These are phyloP conservation scores for Diversispora epigaea DNA, from an alignment of 192 early-diverging fungal genomes.

Conservation along the genomic window DNA sequence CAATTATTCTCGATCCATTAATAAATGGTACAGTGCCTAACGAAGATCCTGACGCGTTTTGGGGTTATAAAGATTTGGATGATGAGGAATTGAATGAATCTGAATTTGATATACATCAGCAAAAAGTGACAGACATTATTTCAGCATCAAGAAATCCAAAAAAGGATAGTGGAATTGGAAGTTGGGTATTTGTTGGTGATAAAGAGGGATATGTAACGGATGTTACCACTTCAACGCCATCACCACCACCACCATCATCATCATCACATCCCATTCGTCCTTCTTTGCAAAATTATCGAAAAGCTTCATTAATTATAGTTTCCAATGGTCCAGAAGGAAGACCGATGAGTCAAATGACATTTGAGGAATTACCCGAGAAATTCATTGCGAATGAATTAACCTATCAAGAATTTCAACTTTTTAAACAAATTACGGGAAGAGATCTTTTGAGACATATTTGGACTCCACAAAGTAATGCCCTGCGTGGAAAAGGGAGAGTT, in stretches of 20 bases:
- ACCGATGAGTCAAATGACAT: conserved; percentile 36
- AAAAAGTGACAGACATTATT: background rate
- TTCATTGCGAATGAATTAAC: conserved; percentile 68
- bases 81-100: background rate
- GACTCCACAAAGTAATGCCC: background rate
- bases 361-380: conserved; percentile 56
- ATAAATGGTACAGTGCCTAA: conserved; percentile 35
- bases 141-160: background rate
- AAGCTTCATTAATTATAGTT: conserved; percentile 15
- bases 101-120: background rate
- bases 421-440: conserved; percentile 62
- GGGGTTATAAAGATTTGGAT: background rate
- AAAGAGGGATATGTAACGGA: background rate
- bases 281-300: background rate
- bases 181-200: background rate
- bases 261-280: background rate
- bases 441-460: conserved; percentile 26
- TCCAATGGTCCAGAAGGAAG: background rate
- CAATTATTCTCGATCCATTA: conserved; percentile 30
- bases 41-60: conserved; percentile 29
- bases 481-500: conserved; percentile 15
- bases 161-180: conserved; percentile 6
- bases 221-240: background rate
- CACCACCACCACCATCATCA: background rate
- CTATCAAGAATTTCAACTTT: conserved; percentile 61